Evolutionary conservation across 2,329 filamentous ascomycete species (phyloP).

Genomic region (Talaromyces pinophilus): DNA sequence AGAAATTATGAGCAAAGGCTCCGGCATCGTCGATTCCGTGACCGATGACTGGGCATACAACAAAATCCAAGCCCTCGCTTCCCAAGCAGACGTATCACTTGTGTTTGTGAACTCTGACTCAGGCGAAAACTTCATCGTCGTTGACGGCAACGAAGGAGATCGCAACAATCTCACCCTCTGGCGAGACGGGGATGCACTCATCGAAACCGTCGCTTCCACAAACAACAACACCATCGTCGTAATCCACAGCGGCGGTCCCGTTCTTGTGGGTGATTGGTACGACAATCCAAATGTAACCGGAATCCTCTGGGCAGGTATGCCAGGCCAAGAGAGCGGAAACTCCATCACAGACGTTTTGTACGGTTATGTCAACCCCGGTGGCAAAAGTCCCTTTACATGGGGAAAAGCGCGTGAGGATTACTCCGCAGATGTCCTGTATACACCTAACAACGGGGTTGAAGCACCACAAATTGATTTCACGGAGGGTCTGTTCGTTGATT

Average conservation of each 20-base stretch:
- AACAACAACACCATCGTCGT: slow-evolving; percentile 91
- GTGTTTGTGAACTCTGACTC: slow-evolving; percentile 88
- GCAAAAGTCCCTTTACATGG: slow-evolving; percentile 64
- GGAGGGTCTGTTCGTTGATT: slow-evolving; percentile 64
- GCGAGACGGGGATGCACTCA: slow-evolving; percentile 76
- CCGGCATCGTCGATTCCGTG: slow-evolving; percentile 61
- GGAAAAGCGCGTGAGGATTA: slow-evolving; percentile 57
- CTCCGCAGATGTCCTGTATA: slow-evolving; percentile 58
- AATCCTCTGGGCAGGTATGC: slow-evolving; percentile 73
- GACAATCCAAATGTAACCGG: slow-evolving; percentile 69
- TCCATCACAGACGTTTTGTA: slow-evolving; percentile 73
- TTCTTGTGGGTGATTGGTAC: slow-evolving; percentile 67
- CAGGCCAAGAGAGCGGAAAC: slow-evolving; percentile 74
- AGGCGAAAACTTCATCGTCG: slow-evolving; percentile 80
- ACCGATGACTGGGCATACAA: slow-evolving; percentile 59
- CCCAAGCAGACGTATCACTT: slow-evolving; percentile 57
- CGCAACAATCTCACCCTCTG: slow-evolving; percentile 91
- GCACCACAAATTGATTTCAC: slow-evolving; percentile 62
- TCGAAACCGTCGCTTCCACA: slow-evolving; percentile 73
- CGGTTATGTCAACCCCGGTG: slow-evolving; percentile 64
- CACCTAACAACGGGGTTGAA: slow-evolving; percentile 57
- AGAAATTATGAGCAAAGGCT: slow-evolving; percentile 65
- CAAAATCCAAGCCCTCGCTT: slow-evolving; percentile 54
- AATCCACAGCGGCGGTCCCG: slow-evolving; percentile 80
- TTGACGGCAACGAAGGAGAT: slow-evolving; percentile 83